Percentiles rank a stretch among this genome's conserved stretches.
Evolutionary conservation across 805 yeast genomes (phyloP).

Genomic region (Helenozyma baotianmanensis): DNA sequence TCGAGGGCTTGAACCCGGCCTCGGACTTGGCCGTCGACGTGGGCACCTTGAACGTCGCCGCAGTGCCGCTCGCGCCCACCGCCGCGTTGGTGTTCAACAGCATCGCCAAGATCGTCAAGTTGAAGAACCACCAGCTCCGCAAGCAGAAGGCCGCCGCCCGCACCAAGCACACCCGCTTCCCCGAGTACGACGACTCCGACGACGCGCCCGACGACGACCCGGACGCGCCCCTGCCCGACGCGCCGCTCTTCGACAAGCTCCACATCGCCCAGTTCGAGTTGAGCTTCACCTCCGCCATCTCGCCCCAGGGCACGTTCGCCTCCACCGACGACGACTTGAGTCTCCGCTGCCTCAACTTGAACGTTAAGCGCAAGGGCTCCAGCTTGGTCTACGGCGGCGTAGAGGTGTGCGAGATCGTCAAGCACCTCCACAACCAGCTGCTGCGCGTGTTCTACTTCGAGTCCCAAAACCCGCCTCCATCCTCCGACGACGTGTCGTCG

Average conservation of each 20-base stretch:
- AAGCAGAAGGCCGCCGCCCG: slow-evolving; percentile 8
- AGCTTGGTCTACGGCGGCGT: slow-evolving; percentile 47
- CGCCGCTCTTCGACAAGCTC: slow-evolving; percentile 32
- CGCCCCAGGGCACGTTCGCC: slow-evolving; percentile 36
- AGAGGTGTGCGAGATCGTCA: slow-evolving; percentile 24
- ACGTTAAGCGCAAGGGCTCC: slow-evolving; percentile 41
- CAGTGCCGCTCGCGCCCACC: slow-evolving; percentile 40
- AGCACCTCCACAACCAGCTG: slow-evolving; percentile 14
- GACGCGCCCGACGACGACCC: slow-evolving; percentile 3
- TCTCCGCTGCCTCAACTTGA: slow-evolving; percentile 23
- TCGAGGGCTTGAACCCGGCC: slow-evolving; percentile 42
- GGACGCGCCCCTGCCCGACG: slow-evolving; percentile 7
- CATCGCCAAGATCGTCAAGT: slow-evolving; percentile 30
- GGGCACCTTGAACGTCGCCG: slow-evolving; percentile 39
- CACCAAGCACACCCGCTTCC: slow-evolving; percentile 4
- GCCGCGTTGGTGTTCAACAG: slow-evolving; percentile 33
- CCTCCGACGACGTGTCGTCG: no score
- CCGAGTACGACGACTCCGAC: slow-evolving; percentile 18
- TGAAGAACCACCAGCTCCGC: slow-evolving; percentile 27
- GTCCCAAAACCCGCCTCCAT: slow-evolving; percentile 2
- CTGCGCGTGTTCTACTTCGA: slow-evolving; percentile 25
- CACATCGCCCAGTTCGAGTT: slow-evolving; percentile 33
- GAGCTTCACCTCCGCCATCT: slow-evolving; percentile 46
- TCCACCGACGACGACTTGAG: slow-evolving; percentile 25
- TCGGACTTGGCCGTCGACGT: slow-evolving; percentile 36